These are phyloP conservation scores for Thymus quinquecostatus DNA, from an alignment of 257 asterid species.

Conservation along the genomic window DNA sequence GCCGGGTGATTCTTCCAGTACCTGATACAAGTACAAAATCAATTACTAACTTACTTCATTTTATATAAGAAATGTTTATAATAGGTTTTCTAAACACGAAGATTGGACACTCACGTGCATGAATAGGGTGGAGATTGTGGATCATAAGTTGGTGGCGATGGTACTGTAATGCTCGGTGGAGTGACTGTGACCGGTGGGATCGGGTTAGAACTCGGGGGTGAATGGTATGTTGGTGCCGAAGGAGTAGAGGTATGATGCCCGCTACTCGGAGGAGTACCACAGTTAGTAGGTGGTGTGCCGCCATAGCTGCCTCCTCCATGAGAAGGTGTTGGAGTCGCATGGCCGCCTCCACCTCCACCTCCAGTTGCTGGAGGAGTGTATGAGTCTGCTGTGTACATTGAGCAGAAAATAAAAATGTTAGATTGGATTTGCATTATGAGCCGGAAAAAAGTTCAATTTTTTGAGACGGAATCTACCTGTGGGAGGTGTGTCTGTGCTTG, in stretches of 20 bases:
- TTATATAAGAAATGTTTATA: not conserved
- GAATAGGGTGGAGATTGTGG: slow-evolving; percentile 83
- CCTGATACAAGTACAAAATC: slow-evolving; percentile 35
- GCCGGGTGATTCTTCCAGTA: slow-evolving; percentile 66
- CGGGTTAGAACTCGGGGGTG: slow-evolving; percentile 49
- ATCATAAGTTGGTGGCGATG: slow-evolving; percentile 65
- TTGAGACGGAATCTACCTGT: slow-evolving; percentile 33
- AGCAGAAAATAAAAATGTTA: slow-evolving; percentile 16
- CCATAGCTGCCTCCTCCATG: slow-evolving; percentile 32
- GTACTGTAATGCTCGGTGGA: slow-evolving; percentile 42
- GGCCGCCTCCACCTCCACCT: slow-evolving; percentile 31
- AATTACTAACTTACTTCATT: not conserved
- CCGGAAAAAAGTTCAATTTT: too few relatives aligned
- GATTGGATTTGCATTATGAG: not conserved
- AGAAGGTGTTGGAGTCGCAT: slow-evolving; percentile 42
- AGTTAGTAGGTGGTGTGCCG: slow-evolving; percentile 58
- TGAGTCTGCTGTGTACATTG: slow-evolving; percentile 39
- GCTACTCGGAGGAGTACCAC: slow-evolving; percentile 66
- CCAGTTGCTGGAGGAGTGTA: slow-evolving; percentile 38
- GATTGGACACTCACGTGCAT: slow-evolving; percentile 77
- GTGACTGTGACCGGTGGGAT: not conserved
- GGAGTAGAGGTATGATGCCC: slow-evolving; percentile 40
- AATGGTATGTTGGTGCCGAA: slow-evolving; percentile 18
- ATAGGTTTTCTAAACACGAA: not conserved
- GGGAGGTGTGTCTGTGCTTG: slow-evolving; percentile 43